Base-by-base conservation (phyloP, 2,329 filamentous ascomycete species). In the Colletotrichum liaoningense region DNA sequence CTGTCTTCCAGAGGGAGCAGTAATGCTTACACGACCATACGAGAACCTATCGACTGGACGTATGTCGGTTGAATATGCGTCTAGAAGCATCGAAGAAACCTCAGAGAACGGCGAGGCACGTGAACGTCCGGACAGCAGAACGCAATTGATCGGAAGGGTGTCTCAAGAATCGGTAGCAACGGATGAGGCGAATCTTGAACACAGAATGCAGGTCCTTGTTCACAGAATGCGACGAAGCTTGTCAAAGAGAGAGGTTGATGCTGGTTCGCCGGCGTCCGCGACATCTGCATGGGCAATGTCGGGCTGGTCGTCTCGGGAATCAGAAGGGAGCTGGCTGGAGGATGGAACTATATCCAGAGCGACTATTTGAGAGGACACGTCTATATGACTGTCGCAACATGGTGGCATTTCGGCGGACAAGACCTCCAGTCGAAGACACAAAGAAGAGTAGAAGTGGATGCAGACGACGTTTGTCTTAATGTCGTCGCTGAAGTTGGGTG, bases 1-100 rank as follows among this genome's bases (percentile, higher is more conserved):
- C 22, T 57, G 62, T 46, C 67, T 49, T 19, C 69, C 64, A 16
- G 69, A 72, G 52, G 65, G 58, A n/a, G 65, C 65, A n/a, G 55
- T 69, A 7, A 66, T 69, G 59, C 59, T 72, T 6, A 58, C 69
- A 19, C 52, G 33, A 14, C 65, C 58, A 7, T 63, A 59, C 22
- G 56, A 52, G 12, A 38, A 56, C 12, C 57, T 35, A 30, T 12
- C 42, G n/a, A 54, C 38, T 5, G 26, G 65, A 14, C 58, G 19
- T 22, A 63, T 63, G 38, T 52, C 65, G 8, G 63, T 69, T 33
- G 33, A 22, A 3, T 28, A n/a, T 22, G 54, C 46, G 6, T 28
- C 38, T 22, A 35, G 30, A 28, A 11, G 56, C 14, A 58, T 35
- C 12, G 38, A 38, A 14, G 49, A 42, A 22, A 26, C 26, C 19